Conservation (phyloP, 257 asterid species). For the Fraxinus cuspidata region DNA sequence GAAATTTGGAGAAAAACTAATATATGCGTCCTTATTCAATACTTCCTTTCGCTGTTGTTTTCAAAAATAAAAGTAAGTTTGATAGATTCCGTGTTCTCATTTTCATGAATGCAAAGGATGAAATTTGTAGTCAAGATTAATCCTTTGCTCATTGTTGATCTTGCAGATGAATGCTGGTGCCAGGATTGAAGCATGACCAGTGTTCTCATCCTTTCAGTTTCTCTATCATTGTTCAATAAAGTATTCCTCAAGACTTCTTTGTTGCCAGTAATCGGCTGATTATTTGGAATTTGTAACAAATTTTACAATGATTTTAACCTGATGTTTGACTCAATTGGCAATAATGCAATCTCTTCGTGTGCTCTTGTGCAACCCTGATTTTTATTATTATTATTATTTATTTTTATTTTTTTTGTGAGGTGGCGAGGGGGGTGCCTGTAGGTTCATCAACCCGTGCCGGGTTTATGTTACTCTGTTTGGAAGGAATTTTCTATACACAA, state of each 20-base stretch:
- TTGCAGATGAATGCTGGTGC: slow-evolving; percentile 38
- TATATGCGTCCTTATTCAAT: neutral
- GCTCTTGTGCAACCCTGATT: neutral
- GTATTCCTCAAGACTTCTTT: slow-evolving; percentile 32
- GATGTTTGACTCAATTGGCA: neutral
- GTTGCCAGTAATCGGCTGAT: slow-evolving; percentile 20
- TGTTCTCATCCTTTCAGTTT: slow-evolving; percentile 25
- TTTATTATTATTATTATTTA: too few relatives aligned
- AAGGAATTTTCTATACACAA: neutral
- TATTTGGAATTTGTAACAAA: slow-evolving; percentile 24
- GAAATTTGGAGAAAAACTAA: neutral
- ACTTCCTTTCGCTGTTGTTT: neutral
- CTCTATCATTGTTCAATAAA: slow-evolving; percentile 30
- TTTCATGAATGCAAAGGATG: slow-evolving; percentile 2
- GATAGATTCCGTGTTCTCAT: neutral
- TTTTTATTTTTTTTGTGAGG: too few relatives aligned
- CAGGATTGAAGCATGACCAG: slow-evolving; percentile 27
- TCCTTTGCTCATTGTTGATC: slow-evolving; percentile 22
- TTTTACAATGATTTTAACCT: slow-evolving; percentile 11
- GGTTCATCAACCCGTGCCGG: neutral
- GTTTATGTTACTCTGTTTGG: neutral
- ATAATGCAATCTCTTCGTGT: neutral
- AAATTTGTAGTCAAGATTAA: slow-evolving; percentile 7
- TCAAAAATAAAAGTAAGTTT: too few relatives aligned
- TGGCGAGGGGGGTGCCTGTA: too few relatives aligned